Percentiles rank a stretch among this genome's conserved stretches.
These are phyloP conservation scores for Hypomontagnella monticulosa DNA, from an alignment of 495 filamentous ascomycete genomes.

Conservation along the genomic window DNA sequence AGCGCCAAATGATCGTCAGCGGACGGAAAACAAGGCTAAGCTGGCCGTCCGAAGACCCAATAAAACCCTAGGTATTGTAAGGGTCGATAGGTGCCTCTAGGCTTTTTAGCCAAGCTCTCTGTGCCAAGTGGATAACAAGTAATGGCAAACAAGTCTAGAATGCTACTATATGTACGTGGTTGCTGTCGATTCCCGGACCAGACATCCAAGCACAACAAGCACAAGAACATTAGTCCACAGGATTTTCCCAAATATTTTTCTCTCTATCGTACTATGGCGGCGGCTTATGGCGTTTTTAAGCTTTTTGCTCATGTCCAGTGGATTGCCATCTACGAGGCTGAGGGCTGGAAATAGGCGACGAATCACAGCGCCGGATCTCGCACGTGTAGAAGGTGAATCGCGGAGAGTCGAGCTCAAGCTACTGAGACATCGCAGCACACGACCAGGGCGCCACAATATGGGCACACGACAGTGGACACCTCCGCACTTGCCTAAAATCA, in stretches of 20 bases:
- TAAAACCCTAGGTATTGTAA: constrained; percentile 13
- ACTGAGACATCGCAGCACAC: constrained; percentile 33
- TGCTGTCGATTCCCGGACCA: constrained; percentile 8
- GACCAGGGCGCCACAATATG: constrained; percentile 22
- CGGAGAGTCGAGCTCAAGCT: constrained; percentile 30
- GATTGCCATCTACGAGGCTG: constrained; percentile 30
- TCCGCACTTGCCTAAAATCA: constrained; percentile 23
- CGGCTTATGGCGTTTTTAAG: constrained; percentile 28
- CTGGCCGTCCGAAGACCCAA: constrained; percentile 26
- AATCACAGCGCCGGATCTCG: constrained; percentile 42
- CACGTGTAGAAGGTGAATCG: constrained; percentile 45
- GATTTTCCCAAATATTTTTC: background rate
- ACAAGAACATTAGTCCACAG: constrained; percentile 18
- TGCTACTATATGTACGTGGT: constrained; percentile 6
- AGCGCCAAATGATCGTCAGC: constrained; percentile 33
- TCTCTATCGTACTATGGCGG: background rate
- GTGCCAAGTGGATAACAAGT: constrained; percentile 31
- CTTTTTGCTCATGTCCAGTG: constrained; percentile 8
- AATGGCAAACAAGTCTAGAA: constrained; percentile 9
- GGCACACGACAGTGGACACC: constrained; percentile 29
- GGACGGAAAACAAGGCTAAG: constrained; percentile 27
- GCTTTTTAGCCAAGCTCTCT: constrained; percentile 18
- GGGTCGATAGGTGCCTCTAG: background rate
- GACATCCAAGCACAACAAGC: constrained; percentile 9
- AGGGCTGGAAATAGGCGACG: constrained; percentile 39